Evolutionary conservation across 768 basidiomycete genomes (phyloP), one percentile per base, ranked within the genome.

Genomic region (Leccinum longicurvipes): DNA sequence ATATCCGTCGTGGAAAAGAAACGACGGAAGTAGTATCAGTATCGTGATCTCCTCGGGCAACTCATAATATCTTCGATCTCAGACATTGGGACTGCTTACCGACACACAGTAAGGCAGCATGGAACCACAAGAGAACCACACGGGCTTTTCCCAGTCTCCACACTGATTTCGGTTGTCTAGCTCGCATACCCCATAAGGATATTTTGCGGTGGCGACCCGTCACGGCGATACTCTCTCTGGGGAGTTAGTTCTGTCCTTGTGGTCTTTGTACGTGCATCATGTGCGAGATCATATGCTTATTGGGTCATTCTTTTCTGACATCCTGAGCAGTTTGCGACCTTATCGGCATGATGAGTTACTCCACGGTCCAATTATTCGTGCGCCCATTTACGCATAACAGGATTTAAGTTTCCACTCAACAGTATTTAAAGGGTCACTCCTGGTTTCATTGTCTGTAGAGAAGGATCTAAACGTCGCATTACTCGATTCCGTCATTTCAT

Each of bases 1-100:
- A n/a, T n/a, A n/a, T n/a, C n/a, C 14, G 24, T 28, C 53, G 53
- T 62, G 61, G 61, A 59, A 62, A 58, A 19, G 19, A 48, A 54
- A 21, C 15, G 50, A 54, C 48, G 19, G 47, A 59, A 53, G 34
- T 6, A 28, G 32, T 32, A 39, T 52, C 23, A 42, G 31, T 12
- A 41, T 51, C 24, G 31, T n/a, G 31, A 24, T 36, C 6, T 6
- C 31, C 23, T n/a, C n/a, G n/a, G n/a, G n/a, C 29, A 11, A 11
- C 29, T 39, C 36, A 19, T 39, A 11, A n/a, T 39, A 39, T 39
- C 36, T 39, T 19, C 24, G 10, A 47, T 32, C 41, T 7, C 24
- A 19, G 72, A 57, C 14, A 9, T 21, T 51, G 19, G 27, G 11
- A 8, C 27, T 51, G 21, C 45, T 24, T n/a, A 23, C 3, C 27